Evolutionary conservation across 495 filamentous ascomycete species (phyloP).

Genomic region (Xylaria nigripes): DNA sequence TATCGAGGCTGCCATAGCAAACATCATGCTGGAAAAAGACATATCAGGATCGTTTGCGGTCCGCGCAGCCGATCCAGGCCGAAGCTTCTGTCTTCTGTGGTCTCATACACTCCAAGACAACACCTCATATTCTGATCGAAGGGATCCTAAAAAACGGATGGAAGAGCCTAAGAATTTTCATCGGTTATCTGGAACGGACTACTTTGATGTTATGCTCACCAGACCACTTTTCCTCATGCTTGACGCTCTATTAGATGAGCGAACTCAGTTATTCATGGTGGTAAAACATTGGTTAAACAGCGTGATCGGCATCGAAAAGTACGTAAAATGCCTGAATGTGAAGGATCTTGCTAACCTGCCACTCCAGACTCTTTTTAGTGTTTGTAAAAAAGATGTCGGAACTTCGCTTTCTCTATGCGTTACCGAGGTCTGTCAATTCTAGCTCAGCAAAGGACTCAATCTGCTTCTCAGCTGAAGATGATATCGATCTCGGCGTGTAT

Average conservation of each 20-base stretch:
- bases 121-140: constrained; percentile 35
- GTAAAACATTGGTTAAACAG: constrained; percentile 77
- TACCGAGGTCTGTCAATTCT: constrained; percentile 25
- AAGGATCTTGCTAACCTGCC: constrained; percentile 8
- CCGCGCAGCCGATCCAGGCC: constrained; percentile 47
- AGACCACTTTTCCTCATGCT: constrained; percentile 76
- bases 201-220: constrained; percentile 64
- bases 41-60: constrained; percentile 43
- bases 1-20: constrained; percentile 73
- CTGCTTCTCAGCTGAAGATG: constrained; percentile 45
- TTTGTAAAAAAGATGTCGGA: constrained; percentile 49
- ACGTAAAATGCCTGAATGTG: constrained; percentile 16
- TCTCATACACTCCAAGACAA: constrained; percentile 66
- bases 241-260: constrained; percentile 67
- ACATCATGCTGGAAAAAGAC: constrained; percentile 55
- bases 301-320: constrained; percentile 58
- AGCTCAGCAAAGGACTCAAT: constrained; percentile 15
- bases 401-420: constrained; percentile 43
- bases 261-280: constrained; percentile 64
- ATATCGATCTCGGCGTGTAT: constrained; percentile 69
- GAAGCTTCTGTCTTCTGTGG: constrained; percentile 68
- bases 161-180: constrained; percentile 40
- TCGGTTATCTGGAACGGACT: constrained; percentile 42
- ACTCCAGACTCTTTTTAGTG: constrained; percentile 44
- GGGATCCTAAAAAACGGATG: constrained; percentile 40